These are phyloP conservation scores for Tolypocladium amazonense DNA, from an alignment of 2,329 filamentous ascomycete genomes.

Conservation along the genomic window DNA sequence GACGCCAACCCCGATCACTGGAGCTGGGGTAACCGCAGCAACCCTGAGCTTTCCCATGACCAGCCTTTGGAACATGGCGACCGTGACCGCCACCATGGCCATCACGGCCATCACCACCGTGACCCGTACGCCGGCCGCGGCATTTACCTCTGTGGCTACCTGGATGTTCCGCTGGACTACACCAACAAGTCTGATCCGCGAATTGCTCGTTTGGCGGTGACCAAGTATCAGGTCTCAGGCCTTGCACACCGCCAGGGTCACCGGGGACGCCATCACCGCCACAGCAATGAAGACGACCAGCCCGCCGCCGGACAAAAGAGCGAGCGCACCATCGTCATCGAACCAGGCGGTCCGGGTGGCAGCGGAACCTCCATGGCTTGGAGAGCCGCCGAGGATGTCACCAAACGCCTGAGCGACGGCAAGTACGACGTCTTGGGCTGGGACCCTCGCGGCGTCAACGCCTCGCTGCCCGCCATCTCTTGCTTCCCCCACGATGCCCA, in stretches of 20 bases:
- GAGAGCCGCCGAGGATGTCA: constrained; percentile 23
- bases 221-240: constrained; percentile 37
- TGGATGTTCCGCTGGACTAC: constrained; percentile 38
- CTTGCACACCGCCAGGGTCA: constrained; percentile 15
- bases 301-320: constrained; percentile 23
- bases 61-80: not conserved
- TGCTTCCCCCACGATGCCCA: constrained; percentile 36
- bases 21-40: constrained; percentile 29
- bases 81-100: not conserved
- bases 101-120: not conserved
- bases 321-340: constrained; percentile 35
- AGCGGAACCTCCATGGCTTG: constrained; percentile 33
- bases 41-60: not conserved
- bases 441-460: constrained; percentile 43
- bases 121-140: constrained; percentile 27
- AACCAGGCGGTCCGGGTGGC: constrained; percentile 40
- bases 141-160: constrained; percentile 36
- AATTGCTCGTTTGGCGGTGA: constrained; percentile 35
- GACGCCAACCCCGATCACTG: constrained; percentile 33
- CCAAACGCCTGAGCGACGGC: constrained; percentile 29
- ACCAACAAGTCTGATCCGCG: constrained; percentile 31
- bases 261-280: constrained; percentile 1
- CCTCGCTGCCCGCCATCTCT: constrained; percentile 30
- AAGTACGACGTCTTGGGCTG: constrained; percentile 39
- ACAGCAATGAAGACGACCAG: not conserved